phyloP scores from a whole-genome alignment of 331 rosid species.

The Ulmus americana region DNA sequence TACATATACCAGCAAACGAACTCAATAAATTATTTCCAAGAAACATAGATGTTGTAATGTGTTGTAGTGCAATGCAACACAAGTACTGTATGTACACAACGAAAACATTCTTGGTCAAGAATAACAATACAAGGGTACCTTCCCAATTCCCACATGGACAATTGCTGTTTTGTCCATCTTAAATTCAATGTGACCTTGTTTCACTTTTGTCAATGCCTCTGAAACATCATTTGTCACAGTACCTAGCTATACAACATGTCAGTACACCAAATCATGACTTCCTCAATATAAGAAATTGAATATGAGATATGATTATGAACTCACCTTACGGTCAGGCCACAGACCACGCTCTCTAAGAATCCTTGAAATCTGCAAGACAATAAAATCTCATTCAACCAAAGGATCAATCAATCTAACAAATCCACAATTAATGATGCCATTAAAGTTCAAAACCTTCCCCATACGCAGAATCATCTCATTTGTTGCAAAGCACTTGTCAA shows the following conservation, averaged over 20 bases:
- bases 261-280: conserved; percentile 25
- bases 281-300: conserved; percentile 10
- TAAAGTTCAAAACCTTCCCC: conserved; percentile 58
- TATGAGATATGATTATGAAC: conserved; percentile 32
- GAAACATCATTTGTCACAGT: conserved; percentile 82
- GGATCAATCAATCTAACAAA: conserved; percentile 21
- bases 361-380: conserved; percentile 70
- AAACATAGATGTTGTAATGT: neutral
- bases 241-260: conserved; percentile 61
- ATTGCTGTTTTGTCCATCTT: conserved; percentile 91
- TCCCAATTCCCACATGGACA: conserved; percentile 83
- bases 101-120: conserved; percentile 1
- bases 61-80: too few relatives aligned
- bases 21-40: conserved; percentile 1
- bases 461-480: conserved; percentile 90
- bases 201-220: conserved; percentile 76
- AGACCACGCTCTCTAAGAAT: conserved; percentile 87
- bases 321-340: conserved; percentile 92
- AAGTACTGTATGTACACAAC: too few relatives aligned
- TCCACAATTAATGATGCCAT: neutral
- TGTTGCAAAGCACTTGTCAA: conserved; percentile 94
- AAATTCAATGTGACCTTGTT: conserved; percentile 74
- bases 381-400: conserved; percentile 27
- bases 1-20: neutral
- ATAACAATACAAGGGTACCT: conserved; percentile 45